Evolutionary conservation across 768 basidiomycete genomes (phyloP).

Genomic region (Tylopilus cervinicoccineus): DNA sequence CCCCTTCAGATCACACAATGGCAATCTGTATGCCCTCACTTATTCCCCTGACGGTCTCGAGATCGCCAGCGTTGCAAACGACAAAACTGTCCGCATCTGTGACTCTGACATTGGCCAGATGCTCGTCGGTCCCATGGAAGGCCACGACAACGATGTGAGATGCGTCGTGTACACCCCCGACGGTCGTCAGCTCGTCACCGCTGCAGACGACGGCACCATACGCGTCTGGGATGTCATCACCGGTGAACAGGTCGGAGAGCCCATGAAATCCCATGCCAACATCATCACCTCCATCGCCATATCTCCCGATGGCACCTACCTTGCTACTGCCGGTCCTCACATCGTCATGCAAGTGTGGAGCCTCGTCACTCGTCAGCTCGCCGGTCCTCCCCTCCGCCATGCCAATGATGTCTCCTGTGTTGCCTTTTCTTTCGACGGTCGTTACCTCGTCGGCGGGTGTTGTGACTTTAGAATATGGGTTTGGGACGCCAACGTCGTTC

Average conservation of each 20-base stretch:
- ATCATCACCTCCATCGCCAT: slow-evolving; percentile 31
- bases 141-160: slow-evolving; percentile 27
- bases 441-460: slow-evolving; percentile 24
- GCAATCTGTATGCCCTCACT: slow-evolving; percentile 36
- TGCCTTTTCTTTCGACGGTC: slow-evolving; percentile 30
- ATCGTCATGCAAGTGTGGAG: slow-evolving; percentile 30
- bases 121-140: slow-evolving; percentile 23
- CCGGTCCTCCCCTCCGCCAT: slow-evolving; percentile 22
- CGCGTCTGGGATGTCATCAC: slow-evolving; percentile 29
- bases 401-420: slow-evolving; percentile 30
- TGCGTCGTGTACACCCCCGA: slow-evolving; percentile 31
- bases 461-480: slow-evolving; percentile 29
- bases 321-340: slow-evolving; percentile 32
- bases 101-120: slow-evolving; percentile 36
- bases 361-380: slow-evolving; percentile 18
- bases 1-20: slow-evolving; percentile 29
- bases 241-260: slow-evolving; percentile 29
- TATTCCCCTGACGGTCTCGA: slow-evolving; percentile 32
- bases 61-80: slow-evolving; percentile 29
- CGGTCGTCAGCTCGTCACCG: slow-evolving; percentile 26
- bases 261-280: slow-evolving; percentile 26
- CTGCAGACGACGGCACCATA: slow-evolving; percentile 28
- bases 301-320: slow-evolving; percentile 28
- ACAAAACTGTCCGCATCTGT: slow-evolving; percentile 31
- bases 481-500: slow-evolving; percentile 24